Conservation (phyloP, 306 rosid genomes). For the Inga oerstediana region DNA sequence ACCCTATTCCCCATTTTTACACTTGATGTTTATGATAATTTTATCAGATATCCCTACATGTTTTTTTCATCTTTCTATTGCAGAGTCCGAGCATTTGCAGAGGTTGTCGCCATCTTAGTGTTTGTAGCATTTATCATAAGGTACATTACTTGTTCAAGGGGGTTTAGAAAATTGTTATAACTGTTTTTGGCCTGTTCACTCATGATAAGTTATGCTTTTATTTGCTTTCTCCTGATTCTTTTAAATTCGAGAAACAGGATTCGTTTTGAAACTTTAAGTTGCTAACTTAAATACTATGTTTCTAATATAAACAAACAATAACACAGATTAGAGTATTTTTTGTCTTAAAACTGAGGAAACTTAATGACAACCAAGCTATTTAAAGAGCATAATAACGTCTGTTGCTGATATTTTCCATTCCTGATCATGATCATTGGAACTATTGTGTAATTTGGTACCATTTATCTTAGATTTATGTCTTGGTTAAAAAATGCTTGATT, state of each 20-base stretch:
- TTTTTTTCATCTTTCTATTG: slow-evolving; percentile 38
- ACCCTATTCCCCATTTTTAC: slow-evolving; percentile 28
- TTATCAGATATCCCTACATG: slow-evolving; percentile 17
- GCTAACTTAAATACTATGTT: neutral
- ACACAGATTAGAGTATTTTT: neutral
- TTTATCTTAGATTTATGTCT: neutral
- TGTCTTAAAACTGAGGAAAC: slow-evolving; percentile 22
- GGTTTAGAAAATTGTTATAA: neutral
- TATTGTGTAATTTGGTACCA: slow-evolving; percentile 13
- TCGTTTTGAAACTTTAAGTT: slow-evolving; percentile 10
- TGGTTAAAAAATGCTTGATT: no score
- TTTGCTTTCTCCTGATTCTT: slow-evolving; percentile 22
- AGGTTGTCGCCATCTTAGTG: slow-evolving; percentile 93
- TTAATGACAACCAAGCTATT: slow-evolving; percentile 8
- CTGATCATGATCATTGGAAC: slow-evolving; percentile 22
- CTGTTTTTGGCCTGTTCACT: neutral
- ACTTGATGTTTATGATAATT: slow-evolving; percentile 21
- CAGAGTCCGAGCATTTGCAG: slow-evolving; percentile 75
- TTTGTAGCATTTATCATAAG: slow-evolving; percentile 89
- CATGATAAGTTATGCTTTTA: neutral
- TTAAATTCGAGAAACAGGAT: neutral
- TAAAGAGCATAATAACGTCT: slow-evolving; percentile 18
- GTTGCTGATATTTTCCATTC: neutral
- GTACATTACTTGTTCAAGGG: slow-evolving; percentile 44
- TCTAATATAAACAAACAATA: slow-evolving; percentile 10